Conservation (phyloP, 768 basidiomycete species). For the Dacryopinax spathularia region DNA sequence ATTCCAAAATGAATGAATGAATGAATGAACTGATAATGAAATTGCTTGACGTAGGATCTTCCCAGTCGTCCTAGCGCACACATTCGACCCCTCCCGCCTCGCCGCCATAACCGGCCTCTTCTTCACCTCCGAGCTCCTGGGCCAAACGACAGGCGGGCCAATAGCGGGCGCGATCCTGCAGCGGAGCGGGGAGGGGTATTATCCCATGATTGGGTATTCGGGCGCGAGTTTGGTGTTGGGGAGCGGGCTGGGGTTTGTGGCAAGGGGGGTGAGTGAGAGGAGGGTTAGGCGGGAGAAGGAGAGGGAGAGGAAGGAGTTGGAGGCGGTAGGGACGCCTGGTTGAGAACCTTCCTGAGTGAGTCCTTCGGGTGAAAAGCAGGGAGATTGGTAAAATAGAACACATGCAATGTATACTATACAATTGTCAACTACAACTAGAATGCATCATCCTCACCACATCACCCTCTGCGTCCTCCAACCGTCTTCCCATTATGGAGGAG, state of each 20-base stretch:
- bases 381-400: background rate
- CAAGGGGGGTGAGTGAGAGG: background rate
- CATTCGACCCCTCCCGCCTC: background rate
- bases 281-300: background rate
- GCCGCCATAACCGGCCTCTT: background rate
- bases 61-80: constrained; percentile 1
- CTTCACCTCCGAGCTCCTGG: background rate
- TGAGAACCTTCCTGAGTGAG: too few species aligned
- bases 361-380: background rate
- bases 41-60: too few species aligned
- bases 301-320: background rate
- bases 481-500: background rate
- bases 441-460: background rate
- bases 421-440: background rate
- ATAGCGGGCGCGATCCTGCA: background rate
- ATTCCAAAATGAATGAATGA: too few species aligned
- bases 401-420: background rate
- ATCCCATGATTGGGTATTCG: background rate
- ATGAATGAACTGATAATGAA: too few species aligned
- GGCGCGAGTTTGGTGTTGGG: background rate
- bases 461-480: background rate
- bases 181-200: background rate
- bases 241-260: background rate
- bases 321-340: background rate
- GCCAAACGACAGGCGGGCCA: background rate